Evolutionary conservation across 2,329 filamentous ascomycete species (phyloP).

Genomic region (Colletotrichum graminicola): DNA sequence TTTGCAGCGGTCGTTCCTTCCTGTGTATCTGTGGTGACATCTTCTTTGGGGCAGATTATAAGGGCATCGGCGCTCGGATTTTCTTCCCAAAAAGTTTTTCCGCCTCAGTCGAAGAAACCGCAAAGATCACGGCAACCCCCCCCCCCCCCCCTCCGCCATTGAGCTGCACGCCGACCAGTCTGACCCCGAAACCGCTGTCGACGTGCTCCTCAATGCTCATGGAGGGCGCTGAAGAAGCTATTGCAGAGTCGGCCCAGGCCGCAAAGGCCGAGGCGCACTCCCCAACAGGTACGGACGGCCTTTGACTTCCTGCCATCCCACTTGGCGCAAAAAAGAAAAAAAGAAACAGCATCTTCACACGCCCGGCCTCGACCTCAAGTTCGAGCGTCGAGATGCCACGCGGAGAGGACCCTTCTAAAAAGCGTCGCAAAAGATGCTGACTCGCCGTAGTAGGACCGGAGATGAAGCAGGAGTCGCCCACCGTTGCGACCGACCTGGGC

Average conservation of each 20-base stretch:
- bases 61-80: conserved; percentile 52
- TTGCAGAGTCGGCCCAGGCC: conserved; percentile 57
- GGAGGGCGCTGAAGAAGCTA: conserved; percentile 51
- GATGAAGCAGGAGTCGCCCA: conserved; percentile 55
- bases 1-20: conserved; percentile 50
- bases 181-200: conserved; percentile 31
- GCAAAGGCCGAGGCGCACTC: conserved; percentile 51
- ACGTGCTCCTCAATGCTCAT: conserved; percentile 39
- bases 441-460: conserved; percentile 45
- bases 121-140: conserved; percentile 16
- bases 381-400: conserved; percentile 30
- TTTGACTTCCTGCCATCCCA: conserved; percentile 26
- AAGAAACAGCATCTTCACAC: conserved; percentile 27
- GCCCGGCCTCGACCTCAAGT: conserved; percentile 23
- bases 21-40: conserved; percentile 56
- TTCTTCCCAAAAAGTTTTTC: conserved; percentile 59
- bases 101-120: conserved; percentile 46
- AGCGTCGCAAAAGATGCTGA: conserved; percentile 45
- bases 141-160: conserved; percentile 20
- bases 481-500: conserved; percentile 49
- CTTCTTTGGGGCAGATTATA: conserved; percentile 56
- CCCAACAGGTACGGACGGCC: conserved; percentile 53
- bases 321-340: conserved; percentile 4
- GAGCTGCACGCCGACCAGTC: conserved; percentile 26
- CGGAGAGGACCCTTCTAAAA: background rate